Base-by-base conservation (phyloP, 257 asterid species). In the Jaltomata sinuosa region DNA sequence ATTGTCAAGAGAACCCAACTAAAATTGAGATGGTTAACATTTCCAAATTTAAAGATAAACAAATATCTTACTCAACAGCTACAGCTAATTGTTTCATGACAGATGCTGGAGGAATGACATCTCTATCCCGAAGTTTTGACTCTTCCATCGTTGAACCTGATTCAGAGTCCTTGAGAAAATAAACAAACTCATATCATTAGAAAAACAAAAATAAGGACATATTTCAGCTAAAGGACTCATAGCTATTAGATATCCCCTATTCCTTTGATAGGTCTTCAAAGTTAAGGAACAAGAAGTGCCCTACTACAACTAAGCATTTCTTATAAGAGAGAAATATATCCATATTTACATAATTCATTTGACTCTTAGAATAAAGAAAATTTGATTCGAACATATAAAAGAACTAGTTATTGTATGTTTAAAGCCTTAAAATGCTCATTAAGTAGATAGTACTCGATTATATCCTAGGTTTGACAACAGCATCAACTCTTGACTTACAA, bases 31-130 rank as follows among this genome's bases (percentile, higher is more conserved):
- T 15, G 81, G 8, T 76, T 15, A 21, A 76, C 27, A 27, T 16
- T 67, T 67, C 25, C 47, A 67, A 19, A 52, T 22, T 42, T 69
- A 50, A 61, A 53, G 82, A 29, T 47, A 47, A 65, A 15, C 67
- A 78, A 80, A 81, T 88, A 59, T 87, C 98, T 91, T 92, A 97
- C 99, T 93, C 98, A 65, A 95, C 31, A 84, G 97, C 98, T 57
- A 94, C 89, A 86, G 98, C 98, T 90, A 97, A 86, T 89, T 95
- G 99, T 85, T 92, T 97, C 88, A 97, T 55, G 83, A 91, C 88
- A 84, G 89, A 89, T 38, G 95, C 85, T 53, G 98, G 86, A 78
- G 98, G 94, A 88, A 95, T 92, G 77, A 92, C 85, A 87, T 92
- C 94, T 77, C 87, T 82, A 59, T 89, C 91, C 57, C 84, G 54